Percentiles rank a stretch among this genome's conserved stretches.
Evolutionary conservation across 139 green algal genomes (phyloP).

Genomic region (Trebouxia sp.): DNA sequence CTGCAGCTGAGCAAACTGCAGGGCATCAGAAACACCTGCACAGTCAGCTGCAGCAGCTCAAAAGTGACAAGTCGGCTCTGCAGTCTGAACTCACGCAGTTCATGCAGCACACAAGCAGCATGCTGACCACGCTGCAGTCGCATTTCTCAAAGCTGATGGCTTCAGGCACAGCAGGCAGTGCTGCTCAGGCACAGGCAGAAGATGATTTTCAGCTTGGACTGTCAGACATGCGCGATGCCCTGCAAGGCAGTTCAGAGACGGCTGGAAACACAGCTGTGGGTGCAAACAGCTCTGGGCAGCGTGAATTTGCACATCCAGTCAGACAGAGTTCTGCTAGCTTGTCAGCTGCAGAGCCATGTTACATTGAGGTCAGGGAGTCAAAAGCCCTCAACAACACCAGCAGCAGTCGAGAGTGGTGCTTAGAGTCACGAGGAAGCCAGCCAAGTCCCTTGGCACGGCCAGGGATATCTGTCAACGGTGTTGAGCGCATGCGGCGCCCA

Average conservation of each 20-base stretch:
- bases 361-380: background rate
- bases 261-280: too few relatives aligned
- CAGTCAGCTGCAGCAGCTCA: constrained; percentile 2
- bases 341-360: background rate
- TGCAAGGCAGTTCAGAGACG: too few relatives aligned
- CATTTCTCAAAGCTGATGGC: constrained; percentile 1
- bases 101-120: constrained; percentile 25
- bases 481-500: background rate
- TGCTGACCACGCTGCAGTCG: background rate
- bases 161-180: background rate
- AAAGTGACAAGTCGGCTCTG: background rate
- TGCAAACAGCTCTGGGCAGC: too few relatives aligned
- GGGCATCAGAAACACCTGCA: background rate
- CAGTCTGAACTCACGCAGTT: background rate
- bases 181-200: background rate
- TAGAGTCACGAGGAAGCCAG: background rate
- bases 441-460: background rate
- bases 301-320: too few relatives aligned
- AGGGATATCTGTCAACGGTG: background rate
- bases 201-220: too few relatives aligned
- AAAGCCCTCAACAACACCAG: background rate
- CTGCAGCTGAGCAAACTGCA: background rate
- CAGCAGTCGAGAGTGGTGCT: background rate
- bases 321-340: too few relatives aligned
- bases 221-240: too few relatives aligned